A percentile compares a stretch with the other conserved stretches of the same genome.
These are phyloP conservation scores for Colletotrichum eleusines DNA, from an alignment of 2,329 filamentous ascomycete species.

Conservation along the genomic window DNA sequence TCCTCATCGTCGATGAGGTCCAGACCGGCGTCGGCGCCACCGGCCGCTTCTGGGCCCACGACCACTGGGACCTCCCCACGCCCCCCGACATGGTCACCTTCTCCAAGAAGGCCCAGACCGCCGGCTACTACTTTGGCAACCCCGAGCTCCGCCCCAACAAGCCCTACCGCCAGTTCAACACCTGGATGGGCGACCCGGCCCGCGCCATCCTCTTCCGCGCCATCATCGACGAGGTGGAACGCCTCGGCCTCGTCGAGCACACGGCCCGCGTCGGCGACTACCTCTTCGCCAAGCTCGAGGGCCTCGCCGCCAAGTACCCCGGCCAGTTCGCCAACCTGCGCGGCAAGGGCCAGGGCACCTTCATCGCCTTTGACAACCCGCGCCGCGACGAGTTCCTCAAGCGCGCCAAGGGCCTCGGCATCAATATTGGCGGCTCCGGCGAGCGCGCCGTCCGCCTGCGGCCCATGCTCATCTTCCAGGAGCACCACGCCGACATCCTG, in stretches of 20 bases:
- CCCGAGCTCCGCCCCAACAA: constrained; percentile 86
- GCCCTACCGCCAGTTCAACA: constrained; percentile 97
- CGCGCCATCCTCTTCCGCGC: constrained; percentile 87
- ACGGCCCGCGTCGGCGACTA: constrained; percentile 85
- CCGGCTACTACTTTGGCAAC: constrained; percentile 92
- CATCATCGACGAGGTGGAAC: constrained; percentile 85
- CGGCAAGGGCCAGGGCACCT: constrained; percentile 89
- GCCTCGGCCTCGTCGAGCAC: constrained; percentile 80
- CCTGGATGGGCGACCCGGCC: constrained; percentile 94
- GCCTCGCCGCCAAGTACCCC: constrained; percentile 77
- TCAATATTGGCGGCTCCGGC: constrained; percentile 91
- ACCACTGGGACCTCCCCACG: constrained; percentile 86
- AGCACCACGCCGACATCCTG: constrained; percentile 89
- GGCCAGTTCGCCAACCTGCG: constrained; percentile 84
- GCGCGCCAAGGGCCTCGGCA: constrained; percentile 81
- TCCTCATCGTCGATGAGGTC: constrained; percentile 94
- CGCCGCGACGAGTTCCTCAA: constrained; percentile 82
- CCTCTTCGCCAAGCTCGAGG: constrained; percentile 77
- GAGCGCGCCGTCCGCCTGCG: constrained; percentile 80
- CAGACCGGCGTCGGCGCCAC: constrained; percentile 94
- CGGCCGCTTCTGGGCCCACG: constrained; percentile 96
- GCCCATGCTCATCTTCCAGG: constrained; percentile 94
- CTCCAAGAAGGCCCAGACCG: constrained; percentile 94
- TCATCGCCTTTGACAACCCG: constrained; percentile 91
- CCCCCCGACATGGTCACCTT: constrained; percentile 96